Conservation (phyloP, 2,329 filamentous ascomycete species). For the Talaromyces funiculosus region DNA sequence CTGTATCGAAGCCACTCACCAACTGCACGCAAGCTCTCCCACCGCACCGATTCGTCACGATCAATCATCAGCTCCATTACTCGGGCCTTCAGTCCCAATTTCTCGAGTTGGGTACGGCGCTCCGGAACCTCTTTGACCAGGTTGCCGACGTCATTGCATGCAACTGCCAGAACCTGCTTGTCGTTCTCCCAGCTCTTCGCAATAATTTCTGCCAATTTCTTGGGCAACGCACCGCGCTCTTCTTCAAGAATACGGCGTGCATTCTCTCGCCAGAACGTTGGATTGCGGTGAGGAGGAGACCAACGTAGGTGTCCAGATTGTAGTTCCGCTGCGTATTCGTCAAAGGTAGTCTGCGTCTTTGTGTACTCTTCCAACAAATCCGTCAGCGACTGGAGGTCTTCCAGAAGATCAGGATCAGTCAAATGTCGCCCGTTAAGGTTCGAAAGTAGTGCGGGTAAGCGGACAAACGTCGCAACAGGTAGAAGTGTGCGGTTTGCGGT, state of each 20-base stretch:
- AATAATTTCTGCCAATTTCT: slow-evolving; percentile 80
- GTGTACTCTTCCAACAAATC: slow-evolving; percentile 81
- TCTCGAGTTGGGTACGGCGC: slow-evolving; percentile 72
- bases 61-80: slow-evolving; percentile 95
- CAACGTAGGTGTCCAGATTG: slow-evolving; percentile 82
- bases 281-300: slow-evolving; percentile 84
- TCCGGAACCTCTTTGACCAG: slow-evolving; percentile 87
- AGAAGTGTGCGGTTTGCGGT: slow-evolving; percentile 65
- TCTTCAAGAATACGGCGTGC: slow-evolving; percentile 79
- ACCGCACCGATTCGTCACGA: slow-evolving; percentile 78
- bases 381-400: slow-evolving; percentile 44
- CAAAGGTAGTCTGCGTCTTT: slow-evolving; percentile 61
- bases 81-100: slow-evolving; percentile 73
- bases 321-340: slow-evolving; percentile 72
- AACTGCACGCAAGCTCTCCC: slow-evolving; percentile 85
- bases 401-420: slow-evolving; percentile 45
- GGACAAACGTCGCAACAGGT: slow-evolving; percentile 78
- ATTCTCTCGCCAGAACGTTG: slow-evolving; percentile 87
- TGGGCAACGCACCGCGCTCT: slow-evolving; percentile 70
- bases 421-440: slow-evolving; percentile 52
- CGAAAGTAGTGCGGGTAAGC: slow-evolving; percentile 61
- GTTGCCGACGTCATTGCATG: slow-evolving; percentile 85
- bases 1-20: slow-evolving; percentile 71
- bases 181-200: slow-evolving; percentile 78
- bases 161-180: slow-evolving; percentile 80